These are phyloP conservation scores for Volvox africanus DNA, from an alignment of 139 green algal species.

Conservation along the genomic window DNA sequence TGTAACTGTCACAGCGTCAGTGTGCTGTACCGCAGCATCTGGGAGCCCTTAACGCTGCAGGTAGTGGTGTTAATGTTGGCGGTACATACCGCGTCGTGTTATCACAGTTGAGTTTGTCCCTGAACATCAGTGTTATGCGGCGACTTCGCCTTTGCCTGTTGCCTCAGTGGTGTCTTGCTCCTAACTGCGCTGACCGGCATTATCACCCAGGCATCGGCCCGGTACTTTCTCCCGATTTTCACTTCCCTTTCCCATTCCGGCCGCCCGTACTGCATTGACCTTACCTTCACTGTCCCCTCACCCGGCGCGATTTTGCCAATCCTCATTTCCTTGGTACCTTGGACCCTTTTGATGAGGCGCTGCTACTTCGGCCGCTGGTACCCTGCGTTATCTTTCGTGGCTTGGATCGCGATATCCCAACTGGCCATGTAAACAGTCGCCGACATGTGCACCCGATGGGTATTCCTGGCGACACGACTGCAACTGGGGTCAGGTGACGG, in stretches of 20 bases:
- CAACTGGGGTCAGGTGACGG: too few species aligned
- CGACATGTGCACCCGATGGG: background rate
- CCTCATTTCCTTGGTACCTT: background rate
- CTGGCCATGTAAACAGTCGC: background rate
- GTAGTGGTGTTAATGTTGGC: background rate
- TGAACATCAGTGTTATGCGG: background rate
- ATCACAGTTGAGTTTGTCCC: too few species aligned
- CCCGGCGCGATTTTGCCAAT: background rate
- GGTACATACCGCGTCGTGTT: too few species aligned
- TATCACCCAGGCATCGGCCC: background rate
- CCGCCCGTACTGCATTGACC: too few species aligned
- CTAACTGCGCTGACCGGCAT: background rate
- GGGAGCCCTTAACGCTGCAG: constrained; percentile 4
- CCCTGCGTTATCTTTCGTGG: background rate
- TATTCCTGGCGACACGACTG: background rate
- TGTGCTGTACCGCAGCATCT: background rate
- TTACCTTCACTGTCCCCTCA: background rate
- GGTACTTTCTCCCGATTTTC: background rate
- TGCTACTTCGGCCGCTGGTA: background rate
- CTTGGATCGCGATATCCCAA: background rate
- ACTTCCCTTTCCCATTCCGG: background rate
- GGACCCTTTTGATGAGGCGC: background rate
- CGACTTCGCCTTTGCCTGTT: background rate
- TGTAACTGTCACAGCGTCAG: background rate
- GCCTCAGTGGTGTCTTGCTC: background rate